Percentiles rank a stretch among this genome's conserved stretches.
These are phyloP conservation scores for Tubosaeta brunneosetosa DNA, from an alignment of 768 basidiomycete genomes.

Conservation along the genomic window DNA sequence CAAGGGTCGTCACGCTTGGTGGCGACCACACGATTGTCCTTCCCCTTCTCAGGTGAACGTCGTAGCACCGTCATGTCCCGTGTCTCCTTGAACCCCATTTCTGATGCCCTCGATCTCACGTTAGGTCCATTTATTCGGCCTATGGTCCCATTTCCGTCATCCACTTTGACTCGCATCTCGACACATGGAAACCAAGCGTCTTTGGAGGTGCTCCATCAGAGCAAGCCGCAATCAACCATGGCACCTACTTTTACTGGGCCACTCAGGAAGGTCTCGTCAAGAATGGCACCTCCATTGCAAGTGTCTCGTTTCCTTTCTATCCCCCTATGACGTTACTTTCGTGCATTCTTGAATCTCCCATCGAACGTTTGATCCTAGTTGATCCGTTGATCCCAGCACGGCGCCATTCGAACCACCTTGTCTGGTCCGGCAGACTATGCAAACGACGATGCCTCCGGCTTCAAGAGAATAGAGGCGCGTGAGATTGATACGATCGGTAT, in stretches of 20 bases:
- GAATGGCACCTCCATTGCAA: conserved; percentile 80
- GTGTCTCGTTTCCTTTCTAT: conserved; percentile 39
- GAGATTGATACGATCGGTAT: conserved; percentile 80
- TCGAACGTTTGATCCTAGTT: conserved; percentile 73
- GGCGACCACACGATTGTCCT: conserved; percentile 85
- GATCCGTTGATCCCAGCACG: conserved; percentile 56
- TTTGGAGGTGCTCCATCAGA: conserved; percentile 71
- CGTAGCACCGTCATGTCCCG: neutral
- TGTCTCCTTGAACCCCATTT: neutral
- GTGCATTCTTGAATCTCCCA: conserved; percentile 4
- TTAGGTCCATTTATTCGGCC: conserved; percentile 66
- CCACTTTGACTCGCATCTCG: conserved; percentile 84
- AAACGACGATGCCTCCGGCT: conserved; percentile 75
- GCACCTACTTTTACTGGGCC: conserved; percentile 90
- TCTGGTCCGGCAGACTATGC: conserved; percentile 72
- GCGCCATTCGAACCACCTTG: conserved; percentile 81
- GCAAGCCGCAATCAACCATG: conserved; percentile 77
- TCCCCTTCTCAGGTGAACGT: conserved; percentile 40
- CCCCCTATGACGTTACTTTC: conserved; percentile 9
- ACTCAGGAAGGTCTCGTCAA: conserved; percentile 75
- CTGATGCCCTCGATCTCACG: neutral
- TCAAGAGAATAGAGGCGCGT: conserved; percentile 76
- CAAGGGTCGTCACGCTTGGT: conserved; percentile 76
- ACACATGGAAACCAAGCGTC: conserved; percentile 72
- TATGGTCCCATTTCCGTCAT: conserved; percentile 81